Conservation (phyloP, 106 monocot genomes). For the Narthecium ossifragum region DNA sequence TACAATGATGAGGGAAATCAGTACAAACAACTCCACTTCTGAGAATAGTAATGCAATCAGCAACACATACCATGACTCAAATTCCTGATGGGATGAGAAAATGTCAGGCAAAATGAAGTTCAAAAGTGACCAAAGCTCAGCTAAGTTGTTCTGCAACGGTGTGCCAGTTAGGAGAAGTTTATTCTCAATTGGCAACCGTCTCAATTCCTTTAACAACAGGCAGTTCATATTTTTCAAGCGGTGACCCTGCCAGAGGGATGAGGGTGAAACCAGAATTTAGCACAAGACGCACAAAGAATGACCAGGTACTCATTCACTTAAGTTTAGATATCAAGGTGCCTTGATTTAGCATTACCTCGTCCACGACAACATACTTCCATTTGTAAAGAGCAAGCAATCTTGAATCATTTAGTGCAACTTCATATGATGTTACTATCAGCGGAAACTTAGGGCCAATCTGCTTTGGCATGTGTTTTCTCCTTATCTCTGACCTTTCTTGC, state of each 20-base stretch:
- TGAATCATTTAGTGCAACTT: slow-evolving; percentile 70
- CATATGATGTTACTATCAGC: slow-evolving; percentile 78
- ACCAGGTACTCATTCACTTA: too few species aligned
- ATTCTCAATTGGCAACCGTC: slow-evolving; percentile 82
- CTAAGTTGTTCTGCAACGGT: slow-evolving; percentile 91
- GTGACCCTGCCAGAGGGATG: slow-evolving; percentile 59
- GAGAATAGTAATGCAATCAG: too few species aligned
- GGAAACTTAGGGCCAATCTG: slow-evolving; percentile 72
- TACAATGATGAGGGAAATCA: too few species aligned
- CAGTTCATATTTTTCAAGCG: slow-evolving; percentile 89
- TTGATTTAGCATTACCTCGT: slow-evolving; percentile 85
- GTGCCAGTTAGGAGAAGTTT: slow-evolving; percentile 99
- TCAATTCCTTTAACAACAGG: slow-evolving; percentile 52
- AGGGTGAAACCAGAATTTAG: background rate
- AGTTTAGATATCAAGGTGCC: too few species aligned
- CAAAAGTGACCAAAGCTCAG: slow-evolving; percentile 93
- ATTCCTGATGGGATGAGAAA: slow-evolving; percentile 78
- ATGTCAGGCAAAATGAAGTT: slow-evolving; percentile 98
- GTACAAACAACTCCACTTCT: too few species aligned
- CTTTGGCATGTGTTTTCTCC: slow-evolving; percentile 70
- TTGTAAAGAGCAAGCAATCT: slow-evolving; percentile 42
- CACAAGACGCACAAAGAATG: background rate
- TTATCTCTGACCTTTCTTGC: slow-evolving; percentile 47
- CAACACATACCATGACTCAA: slow-evolving; percentile 96
- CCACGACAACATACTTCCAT: slow-evolving; percentile 97